Conservation (phyloP, 306 rosid species). For the Lupinus albus region DNA sequence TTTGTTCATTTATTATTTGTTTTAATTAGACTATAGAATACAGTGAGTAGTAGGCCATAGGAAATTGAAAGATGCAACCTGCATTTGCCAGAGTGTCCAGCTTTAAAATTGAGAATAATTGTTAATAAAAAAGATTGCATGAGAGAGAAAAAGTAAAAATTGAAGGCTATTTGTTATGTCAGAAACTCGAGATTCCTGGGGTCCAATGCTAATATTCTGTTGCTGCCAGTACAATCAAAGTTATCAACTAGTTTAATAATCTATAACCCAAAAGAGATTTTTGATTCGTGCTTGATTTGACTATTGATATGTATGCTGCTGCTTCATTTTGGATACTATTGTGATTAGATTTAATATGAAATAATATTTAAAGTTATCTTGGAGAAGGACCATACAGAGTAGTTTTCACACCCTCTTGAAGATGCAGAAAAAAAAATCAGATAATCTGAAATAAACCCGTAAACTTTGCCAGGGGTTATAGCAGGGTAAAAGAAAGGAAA, state of each 20-base stretch:
- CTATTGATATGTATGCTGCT: conserved; percentile 38
- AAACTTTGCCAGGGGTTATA: conserved; percentile 5
- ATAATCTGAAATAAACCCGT: not conserved
- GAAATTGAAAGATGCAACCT: conserved; percentile 38
- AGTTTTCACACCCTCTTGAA: conserved; percentile 9
- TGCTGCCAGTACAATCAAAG: conserved; percentile 49
- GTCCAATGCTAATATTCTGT: conserved; percentile 36
- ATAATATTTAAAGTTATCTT: not conserved
- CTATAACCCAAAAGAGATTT: conserved; percentile 31
- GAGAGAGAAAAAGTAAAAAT: too few relatives aligned
- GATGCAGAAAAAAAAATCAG: conserved; percentile 8
- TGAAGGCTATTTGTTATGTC: conserved; percentile 26
- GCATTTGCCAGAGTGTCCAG: conserved; percentile 26
- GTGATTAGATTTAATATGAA: too few relatives aligned
- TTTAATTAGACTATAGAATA: not conserved
- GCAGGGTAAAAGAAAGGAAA: not conserved
- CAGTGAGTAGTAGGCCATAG: not conserved
- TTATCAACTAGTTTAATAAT: conserved; percentile 42
- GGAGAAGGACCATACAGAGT: conserved; percentile 21
- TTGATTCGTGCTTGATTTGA: conserved; percentile 43
- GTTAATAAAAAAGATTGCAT: not conserved
- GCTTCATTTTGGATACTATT: conserved; percentile 30
- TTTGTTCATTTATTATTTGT: conserved; percentile 31
- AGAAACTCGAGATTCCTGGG: conserved; percentile 41
- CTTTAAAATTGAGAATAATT: conserved; percentile 34